Conservation (phyloP, 495 filamentous ascomycete species). For the Penicillium coffeae region DNA sequence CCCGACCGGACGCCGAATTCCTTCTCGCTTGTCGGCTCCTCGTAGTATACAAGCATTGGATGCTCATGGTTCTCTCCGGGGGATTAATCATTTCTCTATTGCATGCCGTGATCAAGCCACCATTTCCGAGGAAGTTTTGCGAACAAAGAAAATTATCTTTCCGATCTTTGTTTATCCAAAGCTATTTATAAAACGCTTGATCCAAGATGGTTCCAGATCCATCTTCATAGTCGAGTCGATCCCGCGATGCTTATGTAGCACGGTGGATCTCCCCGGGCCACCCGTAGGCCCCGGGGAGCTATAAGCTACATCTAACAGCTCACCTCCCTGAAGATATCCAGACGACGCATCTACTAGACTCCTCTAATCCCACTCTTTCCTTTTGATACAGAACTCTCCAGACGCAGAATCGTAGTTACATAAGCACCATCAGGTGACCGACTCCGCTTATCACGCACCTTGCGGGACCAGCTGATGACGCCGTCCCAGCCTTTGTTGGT, state of each 20-base stretch:
- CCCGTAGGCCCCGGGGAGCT: neutral
- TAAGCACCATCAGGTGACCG: slow-evolving; percentile 10
- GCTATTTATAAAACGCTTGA: too few relatives aligned
- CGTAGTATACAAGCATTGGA: neutral
- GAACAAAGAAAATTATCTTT: neutral
- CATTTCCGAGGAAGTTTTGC: neutral
- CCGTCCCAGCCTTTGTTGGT: neutral
- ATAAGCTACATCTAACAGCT: neutral
- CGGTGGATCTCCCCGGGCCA: neutral
- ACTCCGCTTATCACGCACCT: slow-evolving; percentile 4
- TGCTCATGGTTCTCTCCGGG: neutral
- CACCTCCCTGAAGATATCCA: too few relatives aligned
- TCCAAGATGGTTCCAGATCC: too few relatives aligned
- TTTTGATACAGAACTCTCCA: neutral
- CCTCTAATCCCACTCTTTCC: neutral
- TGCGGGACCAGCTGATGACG: slow-evolving; percentile 9
- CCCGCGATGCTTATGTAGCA: neutral
- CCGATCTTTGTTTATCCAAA: neutral
- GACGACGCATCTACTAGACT: neutral
- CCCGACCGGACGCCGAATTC: too few relatives aligned
- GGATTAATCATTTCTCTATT: neutral
- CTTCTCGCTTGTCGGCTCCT: slow-evolving; percentile 2
- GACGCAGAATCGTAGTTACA: neutral
- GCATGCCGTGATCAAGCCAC: slow-evolving; percentile 3
- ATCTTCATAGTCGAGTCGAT: neutral